Percentiles rank a stretch among this genome's conserved stretches.
Evolutionary conservation across 129 eudicot genomes (phyloP).

Genomic region (Pulicaria dysenterica): DNA sequence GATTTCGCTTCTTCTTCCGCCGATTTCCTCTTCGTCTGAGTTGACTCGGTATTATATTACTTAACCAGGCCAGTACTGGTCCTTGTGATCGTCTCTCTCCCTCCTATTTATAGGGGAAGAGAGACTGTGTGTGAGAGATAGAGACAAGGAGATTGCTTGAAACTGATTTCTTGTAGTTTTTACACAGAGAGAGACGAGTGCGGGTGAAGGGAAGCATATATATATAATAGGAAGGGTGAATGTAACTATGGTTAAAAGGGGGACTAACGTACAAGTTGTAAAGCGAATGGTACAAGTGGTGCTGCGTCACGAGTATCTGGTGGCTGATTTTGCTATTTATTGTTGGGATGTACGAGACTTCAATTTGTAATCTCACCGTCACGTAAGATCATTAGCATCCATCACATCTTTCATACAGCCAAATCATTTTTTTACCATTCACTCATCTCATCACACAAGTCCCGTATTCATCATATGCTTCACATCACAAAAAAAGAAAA

Average conservation of each 20-base stretch:
- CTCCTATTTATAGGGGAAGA: constrained; percentile 42
- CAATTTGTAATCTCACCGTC: constrained; percentile 24
- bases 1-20: constrained; percentile 34
- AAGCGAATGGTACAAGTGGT: constrained; percentile 17
- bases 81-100: constrained; percentile 29
- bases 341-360: constrained; percentile 24
- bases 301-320: background rate
- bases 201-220: constrained; percentile 28
- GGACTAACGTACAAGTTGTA: constrained; percentile 26
- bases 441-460: too few species aligned
- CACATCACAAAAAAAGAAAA: too few species aligned
- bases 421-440: too few species aligned
- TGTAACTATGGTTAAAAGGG: background rate
- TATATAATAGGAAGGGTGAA: constrained; percentile 6
- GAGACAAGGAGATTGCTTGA: constrained; percentile 30
- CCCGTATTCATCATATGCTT: too few species aligned
- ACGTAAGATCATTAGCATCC: too few species aligned
- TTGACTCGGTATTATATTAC: constrained; percentile 40
- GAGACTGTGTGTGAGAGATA: constrained; percentile 19
- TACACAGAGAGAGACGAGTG: constrained; percentile 31
- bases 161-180: constrained; percentile 18
- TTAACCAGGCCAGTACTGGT: constrained; percentile 57
- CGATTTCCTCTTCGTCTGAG: constrained; percentile 43
- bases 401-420: too few species aligned
- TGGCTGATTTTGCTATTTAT: constrained; percentile 32